Conservation (phyloP, 805 yeast species). For the Metschnikowia baotianmanensis region DNA sequence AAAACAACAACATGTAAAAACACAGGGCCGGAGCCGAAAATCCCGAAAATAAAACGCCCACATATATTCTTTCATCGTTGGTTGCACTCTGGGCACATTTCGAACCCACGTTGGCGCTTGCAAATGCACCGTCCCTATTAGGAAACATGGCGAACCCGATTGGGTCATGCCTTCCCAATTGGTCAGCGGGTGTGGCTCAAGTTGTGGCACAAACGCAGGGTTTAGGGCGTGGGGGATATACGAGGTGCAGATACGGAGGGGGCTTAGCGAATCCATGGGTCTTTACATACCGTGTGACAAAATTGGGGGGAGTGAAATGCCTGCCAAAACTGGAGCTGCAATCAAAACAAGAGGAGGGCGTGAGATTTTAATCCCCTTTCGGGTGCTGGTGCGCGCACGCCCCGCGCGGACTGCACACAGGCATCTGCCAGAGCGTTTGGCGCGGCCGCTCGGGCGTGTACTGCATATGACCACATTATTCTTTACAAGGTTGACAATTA, state of each 20-base stretch:
- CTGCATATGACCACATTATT: too few relatives aligned
- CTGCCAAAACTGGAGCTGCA: slow-evolving; percentile 12
- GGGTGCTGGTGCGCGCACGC: slow-evolving; percentile 20
- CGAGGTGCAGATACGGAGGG: too few relatives aligned
- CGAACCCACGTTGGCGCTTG: slow-evolving; percentile 4
- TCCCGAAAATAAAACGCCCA: too few relatives aligned
- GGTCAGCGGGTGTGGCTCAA: too few relatives aligned
- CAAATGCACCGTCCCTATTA: slow-evolving; percentile 19
- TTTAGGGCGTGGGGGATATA: background rate
- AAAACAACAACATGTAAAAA: too few relatives aligned
- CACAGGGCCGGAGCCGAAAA: too few relatives aligned
- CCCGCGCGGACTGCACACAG: background rate
- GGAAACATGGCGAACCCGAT: slow-evolving; percentile 23
- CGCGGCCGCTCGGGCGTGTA: slow-evolving; percentile 3
- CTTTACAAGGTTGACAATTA: slow-evolving; percentile 2
- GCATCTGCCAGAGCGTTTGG: too few relatives aligned
- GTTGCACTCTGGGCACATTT: too few relatives aligned
- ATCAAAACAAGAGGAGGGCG: slow-evolving; percentile 18
- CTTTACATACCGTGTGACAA: slow-evolving; percentile 6
- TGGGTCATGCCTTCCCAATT: slow-evolving; percentile 14
- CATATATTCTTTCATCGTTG: too few relatives aligned
- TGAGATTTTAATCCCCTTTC: slow-evolving; percentile 22
- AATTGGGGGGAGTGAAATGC: slow-evolving; percentile 5
- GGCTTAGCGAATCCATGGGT: background rate
- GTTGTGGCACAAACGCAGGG: background rate